Evolutionary conservation across 2,329 filamentous ascomycete genomes (phyloP).

Genomic region (Penicillium expansum): DNA sequence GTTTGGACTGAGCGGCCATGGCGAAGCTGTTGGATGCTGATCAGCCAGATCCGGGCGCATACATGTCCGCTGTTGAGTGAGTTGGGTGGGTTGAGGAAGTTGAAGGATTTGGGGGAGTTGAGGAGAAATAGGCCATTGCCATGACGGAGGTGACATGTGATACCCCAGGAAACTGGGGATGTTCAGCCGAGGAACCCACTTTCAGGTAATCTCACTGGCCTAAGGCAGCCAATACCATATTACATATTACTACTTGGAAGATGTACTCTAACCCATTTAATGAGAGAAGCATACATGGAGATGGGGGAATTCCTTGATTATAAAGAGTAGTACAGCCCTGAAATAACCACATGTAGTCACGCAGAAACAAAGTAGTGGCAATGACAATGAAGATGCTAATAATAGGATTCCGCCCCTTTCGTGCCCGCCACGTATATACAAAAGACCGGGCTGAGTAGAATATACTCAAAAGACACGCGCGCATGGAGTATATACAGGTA

Average conservation of each 20-base stretch:
- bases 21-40: slow-evolving; percentile 16
- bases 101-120: not conserved
- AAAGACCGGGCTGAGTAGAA: not conserved
- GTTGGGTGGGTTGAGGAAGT: not conserved
- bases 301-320: not conserved
- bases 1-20: slow-evolving; percentile 76
- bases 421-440: slow-evolving; percentile 4
- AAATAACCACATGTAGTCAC: not conserved
- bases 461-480: not conserved
- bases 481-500: slow-evolving; percentile 6
- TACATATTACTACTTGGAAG: not conserved
- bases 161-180: slow-evolving; percentile 24
- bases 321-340: not conserved
- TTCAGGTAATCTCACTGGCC: not conserved
- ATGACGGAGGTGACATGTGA: slow-evolving; percentile 24
- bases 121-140: slow-evolving; percentile 1
- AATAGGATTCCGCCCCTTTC: not conserved
- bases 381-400: not conserved
- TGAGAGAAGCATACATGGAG: not conserved
- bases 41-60: slow-evolving; percentile 20
- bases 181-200: slow-evolving; percentile 20
- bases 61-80: slow-evolving; percentile 17
- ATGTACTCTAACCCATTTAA: not conserved
- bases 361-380: not conserved
- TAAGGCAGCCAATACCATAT: not conserved